phyloP scores from a whole-genome alignment of 2,329 filamentous ascomycete species.

The Atkinsonella texensis region DNA sequence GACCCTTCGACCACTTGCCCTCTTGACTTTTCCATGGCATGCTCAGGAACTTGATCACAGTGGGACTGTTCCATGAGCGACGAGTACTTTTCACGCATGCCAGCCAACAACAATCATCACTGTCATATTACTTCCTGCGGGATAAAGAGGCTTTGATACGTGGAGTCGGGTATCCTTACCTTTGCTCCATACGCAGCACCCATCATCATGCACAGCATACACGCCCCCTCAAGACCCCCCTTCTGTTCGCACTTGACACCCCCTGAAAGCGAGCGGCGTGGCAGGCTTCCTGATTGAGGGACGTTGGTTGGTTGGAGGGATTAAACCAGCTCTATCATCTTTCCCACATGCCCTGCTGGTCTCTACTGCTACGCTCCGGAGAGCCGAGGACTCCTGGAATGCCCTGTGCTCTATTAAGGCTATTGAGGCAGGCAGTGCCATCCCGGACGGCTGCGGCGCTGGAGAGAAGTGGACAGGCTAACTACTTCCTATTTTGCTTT shows the following conservation, averaged over 20 bases:
- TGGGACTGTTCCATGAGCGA: conserved; percentile 19
- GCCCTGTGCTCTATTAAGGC: not conserved
- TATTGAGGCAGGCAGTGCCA: not conserved
- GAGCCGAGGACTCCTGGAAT: not conserved
- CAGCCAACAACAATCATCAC: conserved; percentile 17
- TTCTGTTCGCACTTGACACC: conserved; percentile 4
- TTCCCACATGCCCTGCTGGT: conserved; percentile 6
- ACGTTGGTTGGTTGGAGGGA: conserved; percentile 9
- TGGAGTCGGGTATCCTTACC: conserved; percentile 29
- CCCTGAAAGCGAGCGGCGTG: conserved; percentile 8
- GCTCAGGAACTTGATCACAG: conserved; percentile 12
- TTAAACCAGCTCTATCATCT: not conserved
- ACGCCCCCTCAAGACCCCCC: conserved; percentile 14
- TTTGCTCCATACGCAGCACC: conserved; percentile 21
- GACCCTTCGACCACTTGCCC: conserved; percentile 14
- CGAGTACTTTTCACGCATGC: conserved; percentile 14
- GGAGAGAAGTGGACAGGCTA: not conserved
- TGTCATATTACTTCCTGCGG: conserved; percentile 21
- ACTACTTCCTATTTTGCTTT: not conserved
- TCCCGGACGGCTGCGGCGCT: conserved; percentile 1
- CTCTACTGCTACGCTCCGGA: conserved; percentile 14
- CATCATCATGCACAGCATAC: conserved; percentile 17
- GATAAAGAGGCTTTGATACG: conserved; percentile 23
- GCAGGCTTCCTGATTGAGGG: conserved; percentile 15
- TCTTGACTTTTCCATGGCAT: conserved; percentile 9